phyloP scores from a whole-genome alignment of 169 alveolate genomes.

The Theileria equi region DNA sequence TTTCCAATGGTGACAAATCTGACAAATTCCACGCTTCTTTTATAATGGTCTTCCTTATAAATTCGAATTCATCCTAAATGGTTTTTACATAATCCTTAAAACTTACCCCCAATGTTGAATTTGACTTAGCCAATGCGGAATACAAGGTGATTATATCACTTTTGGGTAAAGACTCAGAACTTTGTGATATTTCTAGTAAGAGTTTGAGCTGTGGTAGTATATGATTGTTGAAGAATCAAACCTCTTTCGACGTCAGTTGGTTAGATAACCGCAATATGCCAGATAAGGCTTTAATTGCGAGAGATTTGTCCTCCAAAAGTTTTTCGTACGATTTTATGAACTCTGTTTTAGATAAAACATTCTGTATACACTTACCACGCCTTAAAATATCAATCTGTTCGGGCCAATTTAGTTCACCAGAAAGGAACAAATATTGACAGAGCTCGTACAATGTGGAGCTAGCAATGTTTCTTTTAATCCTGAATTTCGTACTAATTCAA shows the following conservation, averaged over 20 bases:
- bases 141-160: slow-evolving; percentile 16
- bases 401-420: not conserved
- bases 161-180: not conserved
- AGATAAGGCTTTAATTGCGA: slow-evolving; percentile 4
- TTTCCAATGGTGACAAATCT: not conserved
- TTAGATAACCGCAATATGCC: slow-evolving; percentile 20
- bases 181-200: slow-evolving; percentile 6
- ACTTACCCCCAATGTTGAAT: not conserved
- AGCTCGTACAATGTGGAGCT: slow-evolving; percentile 32
- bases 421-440: slow-evolving; percentile 24
- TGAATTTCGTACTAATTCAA: slow-evolving; percentile 1
- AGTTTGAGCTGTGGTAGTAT: not conserved
- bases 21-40: not conserved
- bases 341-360: slow-evolving; percentile 5
- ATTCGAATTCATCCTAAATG: not conserved
- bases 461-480: slow-evolving; percentile 22
- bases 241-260: slow-evolving; percentile 14
- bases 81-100: too few species aligned
- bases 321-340: slow-evolving; percentile 29
- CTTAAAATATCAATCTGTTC: slow-evolving; percentile 6
- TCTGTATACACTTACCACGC: not conserved
- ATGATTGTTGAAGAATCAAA: not conserved
- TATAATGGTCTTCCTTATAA: not conserved
- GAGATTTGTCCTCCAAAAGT: slow-evolving; percentile 22
- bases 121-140: slow-evolving; percentile 7